Evolutionary conservation across 2,329 filamentous ascomycete genomes (phyloP).

Genomic region (Bertia moriformis): DNA sequence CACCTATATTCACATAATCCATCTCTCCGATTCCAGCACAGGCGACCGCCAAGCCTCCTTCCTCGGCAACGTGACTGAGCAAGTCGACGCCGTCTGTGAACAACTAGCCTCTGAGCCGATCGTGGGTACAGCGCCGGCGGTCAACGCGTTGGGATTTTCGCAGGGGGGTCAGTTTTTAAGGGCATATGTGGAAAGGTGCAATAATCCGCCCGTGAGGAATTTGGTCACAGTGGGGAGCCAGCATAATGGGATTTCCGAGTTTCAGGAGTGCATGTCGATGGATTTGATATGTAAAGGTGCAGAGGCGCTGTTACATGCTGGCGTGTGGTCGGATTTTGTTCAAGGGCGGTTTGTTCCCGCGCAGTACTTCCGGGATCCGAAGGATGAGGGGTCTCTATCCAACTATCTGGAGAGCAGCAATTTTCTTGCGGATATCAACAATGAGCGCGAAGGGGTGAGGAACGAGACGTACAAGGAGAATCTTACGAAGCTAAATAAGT

Average conservation of each 20-base stretch:
- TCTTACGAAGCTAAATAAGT: slow-evolving; percentile 54
- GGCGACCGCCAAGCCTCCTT: slow-evolving; percentile 74
- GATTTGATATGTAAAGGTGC: slow-evolving; percentile 75
- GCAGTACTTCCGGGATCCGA: slow-evolving; percentile 76
- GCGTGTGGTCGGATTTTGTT: slow-evolving; percentile 67
- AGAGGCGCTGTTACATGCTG: slow-evolving; percentile 62
- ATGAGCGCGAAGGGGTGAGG: slow-evolving; percentile 66
- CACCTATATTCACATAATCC: slow-evolving; percentile 70
- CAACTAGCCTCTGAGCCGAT: slow-evolving; percentile 64
- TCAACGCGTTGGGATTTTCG: slow-evolving; percentile 87
- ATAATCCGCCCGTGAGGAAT: slow-evolving; percentile 56
- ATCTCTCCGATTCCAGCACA: slow-evolving; percentile 48
- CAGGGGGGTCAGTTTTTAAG: slow-evolving; percentile 95
- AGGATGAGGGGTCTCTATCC: slow-evolving; percentile 50
- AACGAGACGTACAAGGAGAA: slow-evolving; percentile 62
- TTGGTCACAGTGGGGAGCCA: slow-evolving; percentile 81
- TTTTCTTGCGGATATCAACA: slow-evolving; percentile 92
- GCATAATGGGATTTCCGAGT: slow-evolving; percentile 81
- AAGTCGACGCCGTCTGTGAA: slow-evolving; percentile 65
- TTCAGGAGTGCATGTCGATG: slow-evolving; percentile 53
- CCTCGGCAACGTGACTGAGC: slow-evolving; percentile 73
- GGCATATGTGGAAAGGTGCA: slow-evolving; percentile 78
- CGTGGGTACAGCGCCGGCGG: slow-evolving; percentile 64
- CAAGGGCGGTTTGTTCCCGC: slow-evolving; percentile 75
- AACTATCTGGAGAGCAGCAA: slow-evolving; percentile 69